Conservation (phyloP, 2,329 filamentous ascomycete genomes). For the Parastagonospora nodorum region DNA sequence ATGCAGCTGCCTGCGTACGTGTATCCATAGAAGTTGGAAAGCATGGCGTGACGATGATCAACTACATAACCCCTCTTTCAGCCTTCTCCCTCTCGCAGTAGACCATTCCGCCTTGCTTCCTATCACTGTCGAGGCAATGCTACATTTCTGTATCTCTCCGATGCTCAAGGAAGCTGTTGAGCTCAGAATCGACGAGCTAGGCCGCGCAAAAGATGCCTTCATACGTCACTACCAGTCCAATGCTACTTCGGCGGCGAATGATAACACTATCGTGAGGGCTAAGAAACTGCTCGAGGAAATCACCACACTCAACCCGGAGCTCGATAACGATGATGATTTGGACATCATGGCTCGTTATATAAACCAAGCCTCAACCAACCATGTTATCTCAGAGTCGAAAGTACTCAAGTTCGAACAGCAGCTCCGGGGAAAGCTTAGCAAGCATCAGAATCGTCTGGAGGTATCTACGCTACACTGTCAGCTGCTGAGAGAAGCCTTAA, state of each 20-base stretch:
- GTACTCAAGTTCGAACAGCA: constrained; percentile 55
- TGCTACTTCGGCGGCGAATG: constrained; percentile 13
- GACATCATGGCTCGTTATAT: constrained; percentile 58
- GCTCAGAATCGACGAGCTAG: constrained; percentile 61
- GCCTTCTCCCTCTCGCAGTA: background rate
- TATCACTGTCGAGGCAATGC: constrained; percentile 6
- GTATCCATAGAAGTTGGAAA: constrained; percentile 3
- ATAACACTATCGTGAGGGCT: constrained; percentile 36
- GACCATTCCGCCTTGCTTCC: background rate
- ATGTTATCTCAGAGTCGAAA: constrained; percentile 55
- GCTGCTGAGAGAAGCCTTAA: constrained; percentile 50
- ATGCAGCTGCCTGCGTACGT: constrained; percentile 16
- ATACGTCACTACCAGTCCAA: constrained; percentile 53
- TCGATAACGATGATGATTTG: constrained; percentile 41
- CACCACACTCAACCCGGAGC: constrained; percentile 40
- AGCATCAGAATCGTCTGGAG: constrained; percentile 60
- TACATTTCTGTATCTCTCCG: constrained; percentile 18
- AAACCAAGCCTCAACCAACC: constrained; percentile 59
- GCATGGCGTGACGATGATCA: background rate
- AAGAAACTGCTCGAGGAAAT: constrained; percentile 44
- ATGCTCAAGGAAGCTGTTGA: constrained; percentile 27
- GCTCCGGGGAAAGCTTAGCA: constrained; percentile 54
- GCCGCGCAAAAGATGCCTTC: constrained; percentile 57
- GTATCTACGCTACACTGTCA: constrained; percentile 62
- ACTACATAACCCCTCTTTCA: constrained; percentile 10